Evolutionary conservation across 306 rosid genomes (phyloP).

Genomic region (Sicyos baderoa): DNA sequence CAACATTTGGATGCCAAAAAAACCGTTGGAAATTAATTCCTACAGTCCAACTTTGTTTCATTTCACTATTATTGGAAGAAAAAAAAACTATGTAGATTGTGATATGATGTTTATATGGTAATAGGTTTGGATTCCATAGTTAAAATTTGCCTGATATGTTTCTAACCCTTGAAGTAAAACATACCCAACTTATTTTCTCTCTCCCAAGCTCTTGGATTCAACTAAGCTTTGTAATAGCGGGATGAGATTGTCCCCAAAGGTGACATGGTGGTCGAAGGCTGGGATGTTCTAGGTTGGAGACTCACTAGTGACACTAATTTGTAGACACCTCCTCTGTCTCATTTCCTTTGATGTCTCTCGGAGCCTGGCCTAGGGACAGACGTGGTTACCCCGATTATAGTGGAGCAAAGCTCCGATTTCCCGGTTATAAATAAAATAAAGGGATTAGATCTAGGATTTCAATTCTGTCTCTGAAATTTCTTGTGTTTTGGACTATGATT

Average conservation of each 20-base stretch:
- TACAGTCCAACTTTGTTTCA: background rate
- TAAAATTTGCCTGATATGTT: background rate
- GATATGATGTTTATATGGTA: background rate
- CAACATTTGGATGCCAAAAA: too few species aligned
- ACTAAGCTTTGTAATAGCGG: background rate
- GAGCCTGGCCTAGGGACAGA: too few species aligned
- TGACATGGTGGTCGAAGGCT: too few species aligned
- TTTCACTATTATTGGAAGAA: background rate
- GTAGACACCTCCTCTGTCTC: too few species aligned
- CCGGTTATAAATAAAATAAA: too few species aligned
- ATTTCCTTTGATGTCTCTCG: too few species aligned
- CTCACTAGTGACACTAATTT: too few species aligned
- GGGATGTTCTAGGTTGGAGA: too few species aligned
- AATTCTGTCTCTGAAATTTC: background rate
- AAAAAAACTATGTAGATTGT: background rate
- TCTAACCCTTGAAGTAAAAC: background rate
- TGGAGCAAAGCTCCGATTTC: too few species aligned
- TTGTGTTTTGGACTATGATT: background rate
- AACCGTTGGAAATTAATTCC: too few species aligned
- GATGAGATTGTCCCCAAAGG: too few species aligned
- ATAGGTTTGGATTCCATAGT: background rate
- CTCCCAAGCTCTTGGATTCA: conserved; percentile 6
- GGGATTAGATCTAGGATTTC: background rate
- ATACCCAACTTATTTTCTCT: background rate
- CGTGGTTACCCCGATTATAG: too few species aligned